Evolutionary conservation across 1,284 basidiomycete species (phyloP).

Genomic region (Gomphus bonarii): DNA sequence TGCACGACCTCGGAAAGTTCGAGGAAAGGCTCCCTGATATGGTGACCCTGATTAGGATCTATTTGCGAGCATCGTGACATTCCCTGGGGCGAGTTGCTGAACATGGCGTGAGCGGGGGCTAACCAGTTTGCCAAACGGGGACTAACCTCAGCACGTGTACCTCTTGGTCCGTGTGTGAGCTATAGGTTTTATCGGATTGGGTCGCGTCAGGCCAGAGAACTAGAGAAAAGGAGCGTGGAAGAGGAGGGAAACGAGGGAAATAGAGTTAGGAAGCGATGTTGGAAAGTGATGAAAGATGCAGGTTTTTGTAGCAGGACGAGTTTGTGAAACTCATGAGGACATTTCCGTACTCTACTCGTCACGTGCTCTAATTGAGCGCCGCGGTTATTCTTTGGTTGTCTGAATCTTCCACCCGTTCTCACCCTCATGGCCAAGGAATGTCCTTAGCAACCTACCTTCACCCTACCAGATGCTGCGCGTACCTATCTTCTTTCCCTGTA

Average conservation of each 20-base stretch:
- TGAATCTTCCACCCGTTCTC: neutral
- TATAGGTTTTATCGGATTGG: neutral
- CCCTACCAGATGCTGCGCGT: neutral
- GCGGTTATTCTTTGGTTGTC: neutral
- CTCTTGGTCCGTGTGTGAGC: neutral
- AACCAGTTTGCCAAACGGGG: neutral
- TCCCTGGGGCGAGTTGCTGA: neutral
- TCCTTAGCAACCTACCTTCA: neutral
- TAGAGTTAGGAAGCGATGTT: neutral
- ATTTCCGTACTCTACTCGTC: neutral
- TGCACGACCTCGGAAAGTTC: slow-evolving; percentile 72
- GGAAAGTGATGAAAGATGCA: neutral
- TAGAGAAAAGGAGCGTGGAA: slow-evolving; percentile 3
- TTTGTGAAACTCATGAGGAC: slow-evolving; percentile 7
- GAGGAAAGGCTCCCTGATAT: slow-evolving; percentile 42
- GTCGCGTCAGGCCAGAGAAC: slow-evolving; percentile 1
- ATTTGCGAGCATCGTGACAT: slow-evolving; percentile 4
- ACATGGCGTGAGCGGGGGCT: neutral
- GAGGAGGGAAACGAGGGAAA: neutral
- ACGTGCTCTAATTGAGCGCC: slow-evolving; percentile 6
- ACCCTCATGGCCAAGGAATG: neutral
- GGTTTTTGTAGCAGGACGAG: slow-evolving; percentile 7
- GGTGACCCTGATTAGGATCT: neutral
- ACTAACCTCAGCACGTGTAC: neutral
- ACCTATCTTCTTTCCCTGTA: neutral